Percentiles rank a stretch among this genome's conserved stretches.
phyloP scores from a whole-genome alignment of 2,329 filamentous ascomycete genomes.

The Fusarium stilboides region DNA sequence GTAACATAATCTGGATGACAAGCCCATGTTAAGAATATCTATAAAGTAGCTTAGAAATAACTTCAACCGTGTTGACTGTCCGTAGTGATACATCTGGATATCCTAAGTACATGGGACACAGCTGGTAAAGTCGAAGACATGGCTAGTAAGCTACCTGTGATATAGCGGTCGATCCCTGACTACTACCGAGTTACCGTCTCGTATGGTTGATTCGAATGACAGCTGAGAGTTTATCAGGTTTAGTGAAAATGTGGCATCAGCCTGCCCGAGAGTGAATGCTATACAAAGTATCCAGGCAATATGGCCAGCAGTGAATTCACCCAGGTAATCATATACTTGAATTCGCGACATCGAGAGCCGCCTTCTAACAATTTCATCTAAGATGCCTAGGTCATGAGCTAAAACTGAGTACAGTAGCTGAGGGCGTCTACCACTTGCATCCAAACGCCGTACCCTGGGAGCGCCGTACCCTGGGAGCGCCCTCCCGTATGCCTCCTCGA shows the following conservation, averaged over 20 bases:
- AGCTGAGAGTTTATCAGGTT: no score
- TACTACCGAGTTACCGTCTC: no score
- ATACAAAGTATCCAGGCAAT: not conserved
- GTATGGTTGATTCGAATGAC: no score
- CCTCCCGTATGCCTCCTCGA: constrained; percentile 36
- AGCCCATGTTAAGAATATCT: not conserved
- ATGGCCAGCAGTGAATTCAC: not conserved
- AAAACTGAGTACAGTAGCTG: constrained; percentile 34
- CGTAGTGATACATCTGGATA: no score
- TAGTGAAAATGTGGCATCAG: no score
- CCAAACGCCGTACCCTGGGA: constrained; percentile 49
- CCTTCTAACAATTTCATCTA: constrained; percentile 34
- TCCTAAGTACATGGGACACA: no score
- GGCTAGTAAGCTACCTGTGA: no score
- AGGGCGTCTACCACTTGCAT: constrained; percentile 42
- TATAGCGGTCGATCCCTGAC: no score
- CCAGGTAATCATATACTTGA: constrained; percentile 1
- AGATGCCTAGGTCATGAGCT: constrained; percentile 29
- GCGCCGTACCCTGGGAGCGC: constrained; percentile 39
- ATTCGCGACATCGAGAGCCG: constrained; percentile 9
- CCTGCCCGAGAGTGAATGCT: no score
- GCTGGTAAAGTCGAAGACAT: no score
- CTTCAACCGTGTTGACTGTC: not conserved
- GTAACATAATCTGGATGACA: not conserved
- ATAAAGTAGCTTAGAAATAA: not conserved